phyloP scores from a whole-genome alignment of 2,329 filamentous ascomycete genomes.

The Talaromyces amestolkiae region DNA sequence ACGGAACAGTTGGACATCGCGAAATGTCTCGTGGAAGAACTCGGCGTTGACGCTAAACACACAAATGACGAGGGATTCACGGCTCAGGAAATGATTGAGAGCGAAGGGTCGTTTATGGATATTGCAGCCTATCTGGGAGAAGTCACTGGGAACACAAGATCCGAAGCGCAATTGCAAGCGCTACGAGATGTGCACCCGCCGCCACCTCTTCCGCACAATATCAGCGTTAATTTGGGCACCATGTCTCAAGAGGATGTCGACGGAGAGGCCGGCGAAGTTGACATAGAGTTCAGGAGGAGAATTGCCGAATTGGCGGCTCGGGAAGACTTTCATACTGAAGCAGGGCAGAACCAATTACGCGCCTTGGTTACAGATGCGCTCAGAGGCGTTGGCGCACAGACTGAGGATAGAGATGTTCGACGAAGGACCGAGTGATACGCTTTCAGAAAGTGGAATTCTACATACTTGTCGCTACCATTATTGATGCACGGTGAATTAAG shows the following conservation, averaged over 20 bases:
- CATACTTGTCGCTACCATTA: not conserved
- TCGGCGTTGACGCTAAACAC: slow-evolving; percentile 65
- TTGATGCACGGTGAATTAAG: not conserved
- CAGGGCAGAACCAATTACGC: slow-evolving; percentile 75
- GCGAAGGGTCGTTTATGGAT: slow-evolving; percentile 73
- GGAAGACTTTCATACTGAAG: slow-evolving; percentile 77
- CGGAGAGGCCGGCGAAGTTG: slow-evolving; percentile 62
- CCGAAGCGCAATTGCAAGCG: slow-evolving; percentile 26
- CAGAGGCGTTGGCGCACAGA: slow-evolving; percentile 61
- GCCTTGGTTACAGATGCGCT: slow-evolving; percentile 79
- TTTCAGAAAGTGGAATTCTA: not conserved
- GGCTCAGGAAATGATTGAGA: slow-evolving; percentile 74
- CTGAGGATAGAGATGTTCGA: slow-evolving; percentile 62
- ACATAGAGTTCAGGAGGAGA: slow-evolving; percentile 76
- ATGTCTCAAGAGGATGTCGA: slow-evolving; percentile 59
- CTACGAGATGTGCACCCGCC: slow-evolving; percentile 46
- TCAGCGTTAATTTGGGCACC: slow-evolving; percentile 74
- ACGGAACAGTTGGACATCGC: slow-evolving; percentile 78
- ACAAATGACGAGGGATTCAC: slow-evolving; percentile 74
- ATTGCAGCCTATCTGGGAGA: slow-evolving; percentile 69
- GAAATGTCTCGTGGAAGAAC: slow-evolving; percentile 74
- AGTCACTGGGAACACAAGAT: slow-evolving; percentile 30
- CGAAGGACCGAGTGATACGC: slow-evolving; percentile 56
- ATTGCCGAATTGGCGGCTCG: slow-evolving; percentile 86
- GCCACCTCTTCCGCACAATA: slow-evolving; percentile 69